Conservation (phyloP, 306 rosid species). For the Lathyrus sativus region DNA sequence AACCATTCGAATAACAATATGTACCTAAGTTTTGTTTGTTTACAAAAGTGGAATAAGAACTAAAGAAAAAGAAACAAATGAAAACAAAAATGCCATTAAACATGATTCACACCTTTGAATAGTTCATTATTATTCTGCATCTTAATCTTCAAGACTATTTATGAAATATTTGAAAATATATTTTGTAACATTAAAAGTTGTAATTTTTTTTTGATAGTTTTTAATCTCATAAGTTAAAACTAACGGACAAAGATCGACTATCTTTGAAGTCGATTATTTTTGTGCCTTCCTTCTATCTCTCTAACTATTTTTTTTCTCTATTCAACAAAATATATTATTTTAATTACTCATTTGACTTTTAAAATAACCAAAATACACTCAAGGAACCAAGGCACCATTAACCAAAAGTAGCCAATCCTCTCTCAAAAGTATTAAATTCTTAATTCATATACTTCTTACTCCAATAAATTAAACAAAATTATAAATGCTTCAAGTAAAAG, state of each 20-base stretch:
- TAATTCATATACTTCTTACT: not conserved
- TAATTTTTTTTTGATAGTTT: no score
- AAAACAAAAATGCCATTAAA: not conserved
- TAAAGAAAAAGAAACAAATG: not conserved
- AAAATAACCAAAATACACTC: no score
- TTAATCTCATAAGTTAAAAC: not conserved
- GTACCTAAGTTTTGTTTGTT: no score
- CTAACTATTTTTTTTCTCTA: no score
- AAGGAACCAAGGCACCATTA: no score
- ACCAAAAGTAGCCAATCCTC: no score
- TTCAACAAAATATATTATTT: no score
- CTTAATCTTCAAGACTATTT: not conserved
- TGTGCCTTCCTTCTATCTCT: no score
- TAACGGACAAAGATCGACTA: no score
- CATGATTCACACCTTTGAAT: not conserved
- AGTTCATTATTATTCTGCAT: conserved; percentile 1
- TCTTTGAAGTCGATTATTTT: no score
- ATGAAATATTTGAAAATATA: not conserved
- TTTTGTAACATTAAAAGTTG: not conserved
- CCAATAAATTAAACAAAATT: not conserved
- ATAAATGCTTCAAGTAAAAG: not conserved
- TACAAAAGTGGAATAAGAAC: not conserved
- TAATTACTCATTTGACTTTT: no score
- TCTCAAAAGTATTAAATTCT: not conserved
- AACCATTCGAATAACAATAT: no score